These are phyloP conservation scores for Penicillium robsamsonii DNA, from an alignment of 495 filamentous ascomycete species.

Conservation along the genomic window DNA sequence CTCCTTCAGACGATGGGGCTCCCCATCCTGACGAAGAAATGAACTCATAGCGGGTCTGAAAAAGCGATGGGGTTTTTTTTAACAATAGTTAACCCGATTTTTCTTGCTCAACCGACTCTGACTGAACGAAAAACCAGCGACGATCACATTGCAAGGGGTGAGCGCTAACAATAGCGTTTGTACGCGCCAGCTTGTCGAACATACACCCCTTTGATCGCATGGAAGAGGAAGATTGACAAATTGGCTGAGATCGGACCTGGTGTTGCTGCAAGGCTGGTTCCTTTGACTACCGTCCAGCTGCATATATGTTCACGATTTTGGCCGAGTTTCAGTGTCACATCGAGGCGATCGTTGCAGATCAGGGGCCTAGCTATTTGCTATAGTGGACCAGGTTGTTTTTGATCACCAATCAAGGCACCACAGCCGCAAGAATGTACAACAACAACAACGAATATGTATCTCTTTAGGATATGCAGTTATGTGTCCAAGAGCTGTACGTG, in stretches of 20 bases:
- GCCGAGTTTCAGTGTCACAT: slow-evolving; percentile 11
- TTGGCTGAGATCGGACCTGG: slow-evolving; percentile 13
- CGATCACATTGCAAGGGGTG: slow-evolving; percentile 20
- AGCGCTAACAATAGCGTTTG: neutral
- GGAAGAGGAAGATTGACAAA: slow-evolving; percentile 12
- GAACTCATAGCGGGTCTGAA: neutral
- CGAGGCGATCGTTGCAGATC: slow-evolving; percentile 26
- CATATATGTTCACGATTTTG: neutral
- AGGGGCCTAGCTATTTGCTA: slow-evolving; percentile 12
- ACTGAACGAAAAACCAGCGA: neutral
- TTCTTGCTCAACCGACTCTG: neutral
- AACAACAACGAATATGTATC: slow-evolving; percentile 9
- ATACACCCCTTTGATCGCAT: slow-evolving; percentile 18
- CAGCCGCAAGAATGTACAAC: slow-evolving; percentile 14
- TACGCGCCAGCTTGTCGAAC: neutral
- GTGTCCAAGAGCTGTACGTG: slow-evolving; percentile 9
- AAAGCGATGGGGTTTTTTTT: neutral
- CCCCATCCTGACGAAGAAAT: neutral
- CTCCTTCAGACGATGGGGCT: neutral
- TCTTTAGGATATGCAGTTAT: slow-evolving; percentile 16
- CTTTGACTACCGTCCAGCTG: slow-evolving; percentile 5
- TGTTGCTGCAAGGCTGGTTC: slow-evolving; percentile 14
- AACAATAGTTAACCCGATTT: too few species aligned
- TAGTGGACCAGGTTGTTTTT: slow-evolving; percentile 12
- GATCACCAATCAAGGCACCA: slow-evolving; percentile 23